Conservation (phyloP, 164 flowering plant genomes). For the Malania oleifera region DNA sequence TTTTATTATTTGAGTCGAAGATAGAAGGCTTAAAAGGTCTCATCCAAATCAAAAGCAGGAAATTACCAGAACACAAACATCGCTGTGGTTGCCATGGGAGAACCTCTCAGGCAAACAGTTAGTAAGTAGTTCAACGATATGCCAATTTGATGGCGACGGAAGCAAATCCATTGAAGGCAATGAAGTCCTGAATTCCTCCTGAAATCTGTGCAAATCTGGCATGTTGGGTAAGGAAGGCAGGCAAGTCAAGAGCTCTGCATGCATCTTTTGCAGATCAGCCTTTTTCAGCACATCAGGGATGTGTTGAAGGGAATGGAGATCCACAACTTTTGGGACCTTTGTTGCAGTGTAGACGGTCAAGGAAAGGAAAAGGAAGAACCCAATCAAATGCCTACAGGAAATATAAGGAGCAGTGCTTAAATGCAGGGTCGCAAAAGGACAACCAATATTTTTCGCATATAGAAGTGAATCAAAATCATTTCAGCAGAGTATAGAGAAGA, state of each 20-base stretch:
- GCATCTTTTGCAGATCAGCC: constrained; percentile 70
- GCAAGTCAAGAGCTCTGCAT: constrained; percentile 53
- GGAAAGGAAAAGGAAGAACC: constrained; percentile 87
- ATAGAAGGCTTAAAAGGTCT: no score
- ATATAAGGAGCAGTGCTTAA: no score
- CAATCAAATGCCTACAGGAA: constrained; percentile 98
- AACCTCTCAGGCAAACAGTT: constrained; percentile 84
- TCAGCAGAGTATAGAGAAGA: no score
- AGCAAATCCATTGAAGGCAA: constrained; percentile 49
- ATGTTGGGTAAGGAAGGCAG: constrained; percentile 76
- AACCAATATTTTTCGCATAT: no score
- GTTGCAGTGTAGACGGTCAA: constrained; percentile 87
- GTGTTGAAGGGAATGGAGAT: constrained; percentile 60
- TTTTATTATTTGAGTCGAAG: no score
- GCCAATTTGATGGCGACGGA: constrained; percentile 63
- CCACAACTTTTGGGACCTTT: constrained; percentile 72
- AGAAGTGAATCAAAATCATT: no score
- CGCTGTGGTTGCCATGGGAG: constrained; percentile 55
- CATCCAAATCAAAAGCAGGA: no score
- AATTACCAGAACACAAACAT: constrained; percentile 78
- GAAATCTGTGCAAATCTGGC: constrained; percentile 56
- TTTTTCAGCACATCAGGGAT: constrained; percentile 54
- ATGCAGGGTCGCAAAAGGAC: no score
- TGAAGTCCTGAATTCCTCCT: constrained; percentile 47
- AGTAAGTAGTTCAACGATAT: constrained; percentile 50